Percentiles rank a stretch among this genome's conserved stretches.
Conservation (phyloP, 495 filamentous ascomycete species). For the Terfezia claveryi region DNA sequence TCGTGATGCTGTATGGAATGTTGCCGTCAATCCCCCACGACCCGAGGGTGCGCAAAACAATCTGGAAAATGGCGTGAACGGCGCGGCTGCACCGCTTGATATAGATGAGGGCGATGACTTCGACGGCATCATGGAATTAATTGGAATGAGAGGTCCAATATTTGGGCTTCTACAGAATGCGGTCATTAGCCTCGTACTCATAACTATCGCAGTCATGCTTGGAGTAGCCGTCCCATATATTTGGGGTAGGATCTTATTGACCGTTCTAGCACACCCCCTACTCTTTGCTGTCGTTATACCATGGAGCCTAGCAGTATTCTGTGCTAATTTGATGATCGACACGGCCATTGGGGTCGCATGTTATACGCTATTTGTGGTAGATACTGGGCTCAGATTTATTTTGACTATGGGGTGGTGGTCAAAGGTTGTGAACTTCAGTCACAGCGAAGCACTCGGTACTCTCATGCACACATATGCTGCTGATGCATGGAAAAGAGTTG, state of each 20-base stretch:
- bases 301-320: slow-evolving; percentile 41
- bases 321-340: slow-evolving; percentile 51
- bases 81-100: slow-evolving; percentile 21
- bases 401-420: slow-evolving; percentile 21
- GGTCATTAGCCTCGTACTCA: slow-evolving; percentile 75
- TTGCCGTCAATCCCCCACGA: neutral
- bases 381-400: slow-evolving; percentile 24
- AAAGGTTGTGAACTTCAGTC: slow-evolving; percentile 24
- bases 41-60: slow-evolving; percentile 3
- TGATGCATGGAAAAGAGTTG: slow-evolving; percentile 23
- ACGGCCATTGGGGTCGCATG: slow-evolving; percentile 34
- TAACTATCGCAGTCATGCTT: slow-evolving; percentile 60
- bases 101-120: slow-evolving; percentile 81
- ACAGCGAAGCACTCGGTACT: slow-evolving; percentile 24
- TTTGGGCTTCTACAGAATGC: slow-evolving; percentile 80
- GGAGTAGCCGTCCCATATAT: slow-evolving; percentile 85
- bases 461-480: slow-evolving; percentile 17
- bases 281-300: slow-evolving; percentile 44
- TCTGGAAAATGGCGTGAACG: slow-evolving; percentile 22
- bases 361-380: slow-evolving; percentile 32
- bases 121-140: slow-evolving; percentile 89
- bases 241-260: slow-evolving; percentile 57
- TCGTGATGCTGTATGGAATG: slow-evolving; percentile 8
- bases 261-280: slow-evolving; percentile 51
- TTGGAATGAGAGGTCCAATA: slow-evolving; percentile 88